A percentile compares a stretch with the other conserved stretches of the same genome.
Conservation (phyloP, 1,139 yeast genomes). For the Lodderomyces margitis region DNA sequence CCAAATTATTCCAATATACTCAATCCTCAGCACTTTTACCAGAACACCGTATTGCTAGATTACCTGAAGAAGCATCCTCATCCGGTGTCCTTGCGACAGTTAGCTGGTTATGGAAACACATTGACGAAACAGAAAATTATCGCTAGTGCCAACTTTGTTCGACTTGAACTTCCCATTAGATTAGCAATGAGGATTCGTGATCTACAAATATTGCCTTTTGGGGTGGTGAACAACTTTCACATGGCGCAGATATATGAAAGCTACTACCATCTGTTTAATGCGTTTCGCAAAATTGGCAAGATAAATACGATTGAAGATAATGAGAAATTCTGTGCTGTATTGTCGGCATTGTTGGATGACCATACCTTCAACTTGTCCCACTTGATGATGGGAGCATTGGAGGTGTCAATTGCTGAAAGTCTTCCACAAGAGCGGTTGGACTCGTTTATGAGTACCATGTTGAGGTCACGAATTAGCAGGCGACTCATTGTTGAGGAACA, state of each 20-base stretch:
- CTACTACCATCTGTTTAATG: conserved; percentile 82
- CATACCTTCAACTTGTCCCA: conserved; percentile 83
- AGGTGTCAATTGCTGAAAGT: conserved; percentile 63
- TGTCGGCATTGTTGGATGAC: conserved; percentile 66
- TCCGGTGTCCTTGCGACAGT: conserved; percentile 82
- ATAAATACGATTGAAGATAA: conserved; percentile 73
- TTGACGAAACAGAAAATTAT: conserved; percentile 77
- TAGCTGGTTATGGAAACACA: conserved; percentile 85
- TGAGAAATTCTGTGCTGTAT: conserved; percentile 61
- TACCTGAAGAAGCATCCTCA: conserved; percentile 71
- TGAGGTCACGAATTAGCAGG: conserved; percentile 84
- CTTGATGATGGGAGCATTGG: conserved; percentile 89
- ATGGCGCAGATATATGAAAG: conserved; percentile 85
- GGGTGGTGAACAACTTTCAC: conserved; percentile 81
- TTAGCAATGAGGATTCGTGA: conserved; percentile 78
- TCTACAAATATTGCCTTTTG: conserved; percentile 79
- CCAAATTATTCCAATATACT: conserved; percentile 45
- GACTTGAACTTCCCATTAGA: conserved; percentile 80
- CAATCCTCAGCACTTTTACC: conserved; percentile 79
- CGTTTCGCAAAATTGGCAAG: conserved; percentile 69
- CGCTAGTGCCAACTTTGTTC: conserved; percentile 81
- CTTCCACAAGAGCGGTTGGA: conserved; percentile 68
- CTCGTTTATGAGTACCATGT: conserved; percentile 67
- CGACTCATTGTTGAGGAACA: conserved; percentile 91
- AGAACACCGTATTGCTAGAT: conserved; percentile 68